Conservation (phyloP, 2,329 filamentous ascomycete genomes). For the Thielaviopsis euricoi region DNA sequence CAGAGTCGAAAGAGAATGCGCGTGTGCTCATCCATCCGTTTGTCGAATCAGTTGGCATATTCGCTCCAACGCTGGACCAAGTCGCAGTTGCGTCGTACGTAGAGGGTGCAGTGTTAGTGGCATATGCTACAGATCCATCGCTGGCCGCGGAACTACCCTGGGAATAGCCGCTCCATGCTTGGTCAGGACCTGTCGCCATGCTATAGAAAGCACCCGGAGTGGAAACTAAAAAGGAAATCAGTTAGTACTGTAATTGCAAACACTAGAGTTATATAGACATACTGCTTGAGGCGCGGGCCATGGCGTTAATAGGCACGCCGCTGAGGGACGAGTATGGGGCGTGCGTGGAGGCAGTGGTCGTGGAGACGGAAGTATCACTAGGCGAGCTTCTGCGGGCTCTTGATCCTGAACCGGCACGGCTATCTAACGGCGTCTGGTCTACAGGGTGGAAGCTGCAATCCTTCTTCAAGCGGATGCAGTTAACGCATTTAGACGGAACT, state of each 20-base stretch:
- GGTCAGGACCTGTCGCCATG: not conserved
- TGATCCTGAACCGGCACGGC: conserved; percentile 27
- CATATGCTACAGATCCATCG: not conserved
- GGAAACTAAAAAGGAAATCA: not conserved
- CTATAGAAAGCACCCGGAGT: not conserved
- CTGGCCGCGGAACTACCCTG: not conserved
- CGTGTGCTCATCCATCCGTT: not conserved
- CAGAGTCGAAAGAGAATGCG: not conserved
- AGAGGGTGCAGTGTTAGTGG: not conserved
- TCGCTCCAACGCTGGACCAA: not conserved
- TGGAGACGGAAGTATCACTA: not conserved
- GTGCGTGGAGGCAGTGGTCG: not conserved
- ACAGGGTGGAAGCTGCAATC: conserved; percentile 88
- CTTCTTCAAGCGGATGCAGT: conserved; percentile 87
- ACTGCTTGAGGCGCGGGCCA: not conserved
- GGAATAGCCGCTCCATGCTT: not conserved
- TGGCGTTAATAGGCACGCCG: not conserved
- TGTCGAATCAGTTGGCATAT: not conserved
- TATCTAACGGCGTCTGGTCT: conserved; percentile 44
- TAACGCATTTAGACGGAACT: conserved; percentile 61
- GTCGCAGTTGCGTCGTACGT: not conserved
- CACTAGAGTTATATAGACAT: not conserved
- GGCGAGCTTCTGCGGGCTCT: conserved; percentile 10
- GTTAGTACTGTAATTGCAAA: not conserved
- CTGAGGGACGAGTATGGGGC: not conserved